phyloP scores from a whole-genome alignment of 495 filamentous ascomycete genomes.

The Hyaloscypha bicolor region DNA sequence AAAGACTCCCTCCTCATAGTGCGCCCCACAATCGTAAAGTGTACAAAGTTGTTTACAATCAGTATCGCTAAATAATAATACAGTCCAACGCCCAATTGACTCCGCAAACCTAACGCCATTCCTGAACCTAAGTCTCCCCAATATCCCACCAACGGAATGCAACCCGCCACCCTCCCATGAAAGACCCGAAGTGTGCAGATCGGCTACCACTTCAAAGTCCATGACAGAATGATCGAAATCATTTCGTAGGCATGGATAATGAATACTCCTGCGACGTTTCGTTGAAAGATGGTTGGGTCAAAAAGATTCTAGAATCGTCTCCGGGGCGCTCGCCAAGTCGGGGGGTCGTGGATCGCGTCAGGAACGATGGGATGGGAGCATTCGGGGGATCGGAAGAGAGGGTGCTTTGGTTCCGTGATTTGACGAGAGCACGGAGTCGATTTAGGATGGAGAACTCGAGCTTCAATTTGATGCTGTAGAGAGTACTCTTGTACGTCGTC shows the following conservation, averaged over 20 bases:
- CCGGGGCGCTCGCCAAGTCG: neutral
- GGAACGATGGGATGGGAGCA: neutral
- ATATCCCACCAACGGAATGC: neutral
- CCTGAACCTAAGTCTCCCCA: neutral
- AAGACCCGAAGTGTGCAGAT: neutral
- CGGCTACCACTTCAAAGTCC: neutral
- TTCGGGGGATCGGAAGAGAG: neutral
- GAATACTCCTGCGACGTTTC: neutral
- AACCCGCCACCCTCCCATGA: neutral
- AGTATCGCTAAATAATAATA: too few relatives aligned
- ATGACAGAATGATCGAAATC: neutral
- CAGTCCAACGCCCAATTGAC: too few relatives aligned
- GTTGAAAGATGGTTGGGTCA: neutral
- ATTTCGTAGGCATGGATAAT: neutral
- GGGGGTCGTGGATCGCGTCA: neutral
- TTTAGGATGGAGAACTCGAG: conserved; percentile 64
- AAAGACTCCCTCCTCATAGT: too few relatives aligned
- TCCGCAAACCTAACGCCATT: neutral
- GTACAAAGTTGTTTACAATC: too few relatives aligned
- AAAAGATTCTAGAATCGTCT: neutral
- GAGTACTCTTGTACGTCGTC: conserved; percentile 56
- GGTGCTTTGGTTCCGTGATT: neutral
- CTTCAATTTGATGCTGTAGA: conserved; percentile 69
- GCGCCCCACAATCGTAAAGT: too few relatives aligned
- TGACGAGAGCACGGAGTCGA: conserved; percentile 16